Evolutionary conservation across 1,284 basidiomycete species (phyloP).

Genomic region (Quambalaria eucalypti): DNA sequence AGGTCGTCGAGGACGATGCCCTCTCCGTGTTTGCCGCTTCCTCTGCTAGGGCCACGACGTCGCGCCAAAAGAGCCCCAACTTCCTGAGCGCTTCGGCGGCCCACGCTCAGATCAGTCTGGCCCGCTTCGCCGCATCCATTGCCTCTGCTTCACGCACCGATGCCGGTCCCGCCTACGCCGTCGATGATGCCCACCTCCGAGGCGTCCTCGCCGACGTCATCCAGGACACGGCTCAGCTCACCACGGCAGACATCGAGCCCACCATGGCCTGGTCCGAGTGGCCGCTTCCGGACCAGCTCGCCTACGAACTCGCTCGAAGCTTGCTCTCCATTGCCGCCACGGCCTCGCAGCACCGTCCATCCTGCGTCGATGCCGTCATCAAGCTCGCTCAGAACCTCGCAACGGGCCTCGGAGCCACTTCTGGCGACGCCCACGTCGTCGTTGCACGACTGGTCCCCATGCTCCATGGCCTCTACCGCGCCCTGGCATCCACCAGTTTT

Average conservation of each 20-base stretch:
- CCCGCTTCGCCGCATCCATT: conserved; percentile 40
- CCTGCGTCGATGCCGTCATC: conserved; percentile 51
- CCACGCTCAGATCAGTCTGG: conserved; percentile 37
- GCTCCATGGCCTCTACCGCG: conserved; percentile 76
- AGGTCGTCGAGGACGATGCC: conserved; percentile 22
- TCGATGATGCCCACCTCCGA: conserved; percentile 24
- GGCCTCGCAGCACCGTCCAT: conserved; percentile 54
- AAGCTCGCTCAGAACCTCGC: conserved; percentile 12
- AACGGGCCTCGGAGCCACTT: conserved; percentile 12
- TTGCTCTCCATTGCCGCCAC: conserved; percentile 58
- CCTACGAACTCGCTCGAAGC: conserved; percentile 30
- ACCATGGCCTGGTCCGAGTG: conserved; percentile 22
- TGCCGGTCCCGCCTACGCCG: conserved; percentile 22
- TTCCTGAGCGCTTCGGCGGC: conserved; percentile 19
- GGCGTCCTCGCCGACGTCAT: conserved; percentile 33
- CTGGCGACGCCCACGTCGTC: conserved; percentile 60
- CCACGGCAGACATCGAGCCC: conserved; percentile 24
- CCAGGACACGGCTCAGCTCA: conserved; percentile 20
- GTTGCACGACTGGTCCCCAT: conserved; percentile 64
- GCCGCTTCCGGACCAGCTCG: conserved; percentile 39
- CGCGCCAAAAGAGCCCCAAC: neutral
- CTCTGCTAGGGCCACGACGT: neutral
- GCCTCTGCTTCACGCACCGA: conserved; percentile 28
- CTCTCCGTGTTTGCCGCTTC: conserved; percentile 14
- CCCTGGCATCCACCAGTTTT: conserved; percentile 67